phyloP scores from a whole-genome alignment of 441 rosid genomes.

The Dalechampia spathulata region DNA sequence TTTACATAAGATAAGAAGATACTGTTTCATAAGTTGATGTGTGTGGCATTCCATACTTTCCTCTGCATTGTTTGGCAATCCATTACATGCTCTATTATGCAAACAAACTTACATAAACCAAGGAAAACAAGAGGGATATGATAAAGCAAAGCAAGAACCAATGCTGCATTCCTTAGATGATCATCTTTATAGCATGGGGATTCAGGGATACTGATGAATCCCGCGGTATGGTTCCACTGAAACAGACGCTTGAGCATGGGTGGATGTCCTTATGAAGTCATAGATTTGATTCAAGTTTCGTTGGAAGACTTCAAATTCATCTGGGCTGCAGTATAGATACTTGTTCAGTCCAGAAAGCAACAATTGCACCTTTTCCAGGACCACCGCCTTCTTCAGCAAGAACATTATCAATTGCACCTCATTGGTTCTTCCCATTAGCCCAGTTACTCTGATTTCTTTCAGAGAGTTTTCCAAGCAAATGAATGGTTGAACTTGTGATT shows the following conservation, averaged over 20 bases:
- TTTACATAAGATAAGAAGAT: neutral
- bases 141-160: neutral
- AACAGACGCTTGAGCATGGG: neutral
- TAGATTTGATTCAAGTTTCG: neutral
- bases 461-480: constrained; percentile 14
- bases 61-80: neutral
- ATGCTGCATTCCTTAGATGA: neutral
- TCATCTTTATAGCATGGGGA: neutral
- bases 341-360: neutral
- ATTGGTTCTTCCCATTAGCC: constrained; percentile 13
- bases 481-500: constrained; percentile 12
- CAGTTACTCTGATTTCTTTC: constrained; percentile 7
- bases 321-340: neutral
- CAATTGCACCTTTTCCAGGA: constrained; percentile 6
- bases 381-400: constrained; percentile 13
- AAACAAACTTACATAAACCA: neutral
- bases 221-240: neutral
- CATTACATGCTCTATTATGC: neutral
- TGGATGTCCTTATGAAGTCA: neutral
- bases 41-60: neutral
- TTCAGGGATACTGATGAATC: neutral
- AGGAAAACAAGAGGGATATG: neutral
- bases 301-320: neutral
- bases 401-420: constrained; percentile 7
- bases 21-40: neutral